Evolutionary conservation across 2,329 filamentous ascomycete genomes (phyloP).

Genomic region (Ophiostoma triangulosporum): DNA sequence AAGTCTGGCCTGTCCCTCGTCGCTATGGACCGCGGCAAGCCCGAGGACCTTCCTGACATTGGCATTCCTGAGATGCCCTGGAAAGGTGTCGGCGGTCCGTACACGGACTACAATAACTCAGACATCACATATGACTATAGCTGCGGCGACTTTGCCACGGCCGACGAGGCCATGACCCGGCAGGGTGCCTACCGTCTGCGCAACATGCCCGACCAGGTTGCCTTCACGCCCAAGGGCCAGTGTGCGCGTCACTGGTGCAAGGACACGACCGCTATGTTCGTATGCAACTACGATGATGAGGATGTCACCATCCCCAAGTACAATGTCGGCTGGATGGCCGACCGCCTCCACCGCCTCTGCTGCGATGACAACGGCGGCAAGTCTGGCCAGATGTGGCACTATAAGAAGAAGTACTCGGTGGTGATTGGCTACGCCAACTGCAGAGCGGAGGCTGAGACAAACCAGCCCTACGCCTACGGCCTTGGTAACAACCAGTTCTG

Average conservation of each 20-base stretch:
- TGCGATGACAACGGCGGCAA: slow-evolving; percentile 7
- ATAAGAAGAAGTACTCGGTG: slow-evolving; percentile 4
- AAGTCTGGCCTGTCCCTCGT: not conserved
- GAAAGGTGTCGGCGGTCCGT: slow-evolving; percentile 2
- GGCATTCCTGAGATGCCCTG: slow-evolving; percentile 1
- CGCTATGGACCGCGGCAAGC: slow-evolving; percentile 2
- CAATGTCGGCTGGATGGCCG: slow-evolving; percentile 10
- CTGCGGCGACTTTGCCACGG: slow-evolving; percentile 9
- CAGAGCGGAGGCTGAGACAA: not conserved
- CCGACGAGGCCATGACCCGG: not conserved
- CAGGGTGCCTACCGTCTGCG: not conserved
- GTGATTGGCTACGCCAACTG: slow-evolving; percentile 11
- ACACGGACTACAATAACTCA: not conserved
- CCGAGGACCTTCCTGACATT: slow-evolving; percentile 7
- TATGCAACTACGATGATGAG: slow-evolving; percentile 8
- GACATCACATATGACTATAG: slow-evolving; percentile 3
- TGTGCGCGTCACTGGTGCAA: slow-evolving; percentile 10
- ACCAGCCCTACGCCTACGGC: slow-evolving; percentile 4
- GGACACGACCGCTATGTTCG: slow-evolving; percentile 10
- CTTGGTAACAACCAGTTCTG: slow-evolving; percentile 5
- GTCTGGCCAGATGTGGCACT: slow-evolving; percentile 10
- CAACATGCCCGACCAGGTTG: not conserved
- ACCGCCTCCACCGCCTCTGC: slow-evolving; percentile 9
- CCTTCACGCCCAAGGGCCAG: not conserved
- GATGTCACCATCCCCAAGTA: slow-evolving; percentile 6